These are phyloP conservation scores for Aulographum hederae DNA, from an alignment of 2,329 filamentous ascomycete species.

Conservation along the genomic window DNA sequence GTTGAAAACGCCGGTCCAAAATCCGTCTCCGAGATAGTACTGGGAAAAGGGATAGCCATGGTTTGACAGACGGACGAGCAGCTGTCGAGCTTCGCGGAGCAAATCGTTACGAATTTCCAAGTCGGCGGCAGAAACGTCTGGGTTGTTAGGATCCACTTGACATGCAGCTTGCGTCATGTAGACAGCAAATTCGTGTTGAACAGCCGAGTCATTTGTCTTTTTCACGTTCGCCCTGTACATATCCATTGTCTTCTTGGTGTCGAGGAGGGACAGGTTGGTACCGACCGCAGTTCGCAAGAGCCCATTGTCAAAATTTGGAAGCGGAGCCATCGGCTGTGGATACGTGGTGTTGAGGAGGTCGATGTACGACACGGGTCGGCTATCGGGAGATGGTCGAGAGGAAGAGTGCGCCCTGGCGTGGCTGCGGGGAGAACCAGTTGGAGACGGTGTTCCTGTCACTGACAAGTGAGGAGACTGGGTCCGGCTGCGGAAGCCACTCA, in stretches of 20 bases:
- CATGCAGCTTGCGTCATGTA: conserved; percentile 83
- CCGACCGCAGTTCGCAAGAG: conserved; percentile 64
- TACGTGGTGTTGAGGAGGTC: conserved; percentile 52
- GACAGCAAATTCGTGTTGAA: conserved; percentile 92
- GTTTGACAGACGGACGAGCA: conserved; percentile 71
- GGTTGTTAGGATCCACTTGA: conserved; percentile 18
- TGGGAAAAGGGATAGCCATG: conserved; percentile 91
- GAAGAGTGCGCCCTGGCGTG: conserved; percentile 30
- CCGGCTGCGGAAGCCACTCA: conserved; percentile 39
- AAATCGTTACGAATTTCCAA: conserved; percentile 40
- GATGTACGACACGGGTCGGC: conserved; percentile 39
- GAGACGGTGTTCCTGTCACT: conserved; percentile 19
- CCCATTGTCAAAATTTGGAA: conserved; percentile 56
- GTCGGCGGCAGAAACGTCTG: conserved; percentile 14
- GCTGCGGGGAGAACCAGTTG: conserved; percentile 19
- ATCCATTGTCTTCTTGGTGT: conserved; percentile 82
- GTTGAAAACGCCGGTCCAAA: conserved; percentile 83
- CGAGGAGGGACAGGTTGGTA: conserved; percentile 76
- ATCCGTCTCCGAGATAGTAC: conserved; percentile 92
- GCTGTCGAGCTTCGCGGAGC: conserved; percentile 71
- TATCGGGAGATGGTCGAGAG: conserved; percentile 37
- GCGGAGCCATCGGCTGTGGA: conserved; percentile 55
- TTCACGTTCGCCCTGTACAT: conserved; percentile 97
- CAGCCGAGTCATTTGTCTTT: conserved; percentile 78
- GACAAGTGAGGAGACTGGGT: conserved; percentile 33